phyloP scores from a whole-genome alignment of 2,329 filamentous ascomycete species.

The Cladosporium sp. region DNA sequence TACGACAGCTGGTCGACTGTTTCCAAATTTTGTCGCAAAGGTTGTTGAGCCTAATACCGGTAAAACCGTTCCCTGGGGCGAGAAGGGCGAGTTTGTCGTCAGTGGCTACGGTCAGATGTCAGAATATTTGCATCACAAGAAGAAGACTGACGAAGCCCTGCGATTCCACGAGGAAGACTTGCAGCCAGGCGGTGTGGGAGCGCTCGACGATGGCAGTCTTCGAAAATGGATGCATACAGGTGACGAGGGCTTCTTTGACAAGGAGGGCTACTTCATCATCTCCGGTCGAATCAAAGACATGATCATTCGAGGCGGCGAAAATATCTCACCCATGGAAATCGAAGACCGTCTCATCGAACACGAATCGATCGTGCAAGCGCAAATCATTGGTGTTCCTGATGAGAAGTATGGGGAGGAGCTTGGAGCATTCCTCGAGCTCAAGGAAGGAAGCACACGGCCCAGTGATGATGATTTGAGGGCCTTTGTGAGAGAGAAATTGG shows the following conservation, averaged over 20 bases:
- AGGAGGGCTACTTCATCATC: slow-evolving; percentile 38
- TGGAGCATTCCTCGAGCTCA: slow-evolving; percentile 33
- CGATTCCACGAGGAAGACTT: slow-evolving; percentile 31
- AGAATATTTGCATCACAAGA: slow-evolving; percentile 62
- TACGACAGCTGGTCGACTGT: slow-evolving; percentile 70
- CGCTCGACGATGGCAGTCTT: slow-evolving; percentile 8
- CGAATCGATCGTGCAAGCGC: slow-evolving; percentile 31
- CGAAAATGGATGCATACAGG: slow-evolving; percentile 61
- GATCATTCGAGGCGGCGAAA: slow-evolving; percentile 59
- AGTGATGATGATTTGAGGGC: slow-evolving; percentile 24
- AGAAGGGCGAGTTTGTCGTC: slow-evolving; percentile 71
- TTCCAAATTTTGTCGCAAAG: slow-evolving; percentile 72
- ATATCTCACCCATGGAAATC: slow-evolving; percentile 47
- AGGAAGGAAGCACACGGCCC: slow-evolving; percentile 11
- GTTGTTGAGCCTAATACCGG: slow-evolving; percentile 48
- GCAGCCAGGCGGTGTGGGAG: slow-evolving; percentile 40
- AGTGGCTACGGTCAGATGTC: slow-evolving; percentile 71
- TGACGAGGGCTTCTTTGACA: slow-evolving; percentile 51
- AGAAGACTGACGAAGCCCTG: slow-evolving; percentile 63
- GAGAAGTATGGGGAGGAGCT: slow-evolving; percentile 43
- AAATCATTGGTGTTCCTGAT: slow-evolving; percentile 44
- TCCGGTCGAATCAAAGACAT: slow-evolving; percentile 33
- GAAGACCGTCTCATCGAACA: slow-evolving; percentile 35
- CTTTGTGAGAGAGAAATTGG: slow-evolving; percentile 36
- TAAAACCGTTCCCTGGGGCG: slow-evolving; percentile 62